These are phyloP conservation scores for Aspergillus egyptiacus DNA, from an alignment of 495 filamentous ascomycete genomes.

Conservation along the genomic window DNA sequence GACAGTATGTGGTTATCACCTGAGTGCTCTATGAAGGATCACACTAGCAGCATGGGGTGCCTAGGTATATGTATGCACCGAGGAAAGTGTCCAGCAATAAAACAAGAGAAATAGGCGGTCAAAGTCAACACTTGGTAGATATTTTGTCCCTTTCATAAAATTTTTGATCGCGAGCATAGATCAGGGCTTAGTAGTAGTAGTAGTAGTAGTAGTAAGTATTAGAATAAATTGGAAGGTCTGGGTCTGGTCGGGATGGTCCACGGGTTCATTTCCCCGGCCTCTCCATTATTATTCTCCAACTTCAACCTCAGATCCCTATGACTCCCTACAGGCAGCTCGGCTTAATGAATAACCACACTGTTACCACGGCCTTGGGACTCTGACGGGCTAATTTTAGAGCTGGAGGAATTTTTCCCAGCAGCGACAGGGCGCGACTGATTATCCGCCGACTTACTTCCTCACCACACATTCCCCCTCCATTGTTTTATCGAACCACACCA, in stretches of 20 bases:
- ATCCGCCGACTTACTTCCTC: neutral
- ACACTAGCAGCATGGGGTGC: no score
- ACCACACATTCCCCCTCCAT: neutral
- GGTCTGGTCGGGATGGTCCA: no score
- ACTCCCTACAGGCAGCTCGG: no score
- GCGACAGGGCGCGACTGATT: neutral
- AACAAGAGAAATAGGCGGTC: conserved; percentile 1
- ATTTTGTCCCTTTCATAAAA: neutral
- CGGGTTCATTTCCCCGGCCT: neutral
- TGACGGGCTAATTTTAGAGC: neutral
- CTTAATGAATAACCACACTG: neutral
- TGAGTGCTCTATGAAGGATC: neutral
- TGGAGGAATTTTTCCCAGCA: neutral
- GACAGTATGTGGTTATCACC: neutral
- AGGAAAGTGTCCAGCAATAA: neutral
- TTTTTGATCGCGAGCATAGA: no score
- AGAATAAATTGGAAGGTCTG: neutral
- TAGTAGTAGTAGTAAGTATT: neutral
- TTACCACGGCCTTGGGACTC: neutral
- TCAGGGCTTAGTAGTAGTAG: no score
- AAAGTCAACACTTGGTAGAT: neutral
- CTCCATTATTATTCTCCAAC: neutral
- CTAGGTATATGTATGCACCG: neutral
- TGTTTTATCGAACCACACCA: conserved; percentile 5
- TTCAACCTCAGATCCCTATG: no score